Percentiles rank a stretch among this genome's conserved stretches.
phyloP scores from a whole-genome alignment of 352 stramenopile species.

The Lagenidium sp. region DNA sequence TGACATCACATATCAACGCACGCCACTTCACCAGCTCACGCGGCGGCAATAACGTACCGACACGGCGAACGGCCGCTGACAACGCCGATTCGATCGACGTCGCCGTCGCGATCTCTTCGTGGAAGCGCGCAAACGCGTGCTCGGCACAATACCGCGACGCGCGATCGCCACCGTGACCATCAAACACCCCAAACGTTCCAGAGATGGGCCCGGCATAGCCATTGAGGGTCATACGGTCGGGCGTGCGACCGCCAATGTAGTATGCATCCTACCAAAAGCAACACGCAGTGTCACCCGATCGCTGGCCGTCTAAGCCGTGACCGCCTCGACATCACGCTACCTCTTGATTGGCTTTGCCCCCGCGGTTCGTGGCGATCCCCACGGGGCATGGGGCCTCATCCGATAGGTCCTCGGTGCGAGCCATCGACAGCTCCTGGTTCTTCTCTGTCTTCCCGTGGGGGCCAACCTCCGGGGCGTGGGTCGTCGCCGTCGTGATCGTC shows the following conservation, averaged over 20 bases:
- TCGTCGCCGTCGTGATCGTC: conserved; percentile 2
- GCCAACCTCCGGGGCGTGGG: conserved; percentile 4
- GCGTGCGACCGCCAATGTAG: conserved; percentile 57
- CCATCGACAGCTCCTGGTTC: conserved; percentile 8
- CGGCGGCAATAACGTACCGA: conserved; percentile 26
- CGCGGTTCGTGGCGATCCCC: conserved; percentile 57
- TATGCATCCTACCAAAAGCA: conserved; percentile 59
- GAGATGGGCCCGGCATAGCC: conserved; percentile 47
- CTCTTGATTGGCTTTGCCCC: conserved; percentile 70
- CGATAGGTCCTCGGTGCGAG: conserved; percentile 26
- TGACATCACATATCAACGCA: conserved; percentile 1
- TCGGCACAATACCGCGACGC: conserved; percentile 73
- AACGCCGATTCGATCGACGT: conserved; percentile 45
- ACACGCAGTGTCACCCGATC: background rate
- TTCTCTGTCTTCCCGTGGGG: conserved; percentile 1
- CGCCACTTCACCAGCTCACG: background rate
- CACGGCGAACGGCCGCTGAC: conserved; percentile 37
- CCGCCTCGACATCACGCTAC: conserved; percentile 14
- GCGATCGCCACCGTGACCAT: conserved; percentile 72
- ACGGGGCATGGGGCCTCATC: conserved; percentile 46
- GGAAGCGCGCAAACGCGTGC: conserved; percentile 57
- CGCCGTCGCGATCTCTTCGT: conserved; percentile 24
- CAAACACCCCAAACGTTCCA: conserved; percentile 79
- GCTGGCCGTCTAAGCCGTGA: too few relatives aligned
- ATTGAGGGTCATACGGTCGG: conserved; percentile 65